phyloP scores from a whole-genome alignment of 495 filamentous ascomycete species.

The Daldinia bambusicola region DNA sequence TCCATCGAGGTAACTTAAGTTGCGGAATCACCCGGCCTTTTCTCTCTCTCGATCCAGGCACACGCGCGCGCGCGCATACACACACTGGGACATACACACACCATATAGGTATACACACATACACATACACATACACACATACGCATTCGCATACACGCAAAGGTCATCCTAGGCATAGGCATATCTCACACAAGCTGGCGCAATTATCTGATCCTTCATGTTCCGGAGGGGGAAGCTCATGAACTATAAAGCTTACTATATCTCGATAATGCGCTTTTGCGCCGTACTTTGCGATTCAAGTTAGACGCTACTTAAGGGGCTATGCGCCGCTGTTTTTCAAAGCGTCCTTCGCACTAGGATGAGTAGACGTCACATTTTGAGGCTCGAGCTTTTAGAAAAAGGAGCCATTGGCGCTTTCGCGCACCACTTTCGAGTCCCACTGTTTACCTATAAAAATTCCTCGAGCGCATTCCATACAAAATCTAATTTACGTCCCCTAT shows the following conservation, averaged over 20 bases:
- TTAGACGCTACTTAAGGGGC: conserved; percentile 28
- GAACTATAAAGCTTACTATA: conserved; percentile 28
- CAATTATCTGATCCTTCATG: conserved; percentile 40
- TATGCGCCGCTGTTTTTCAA: conserved; percentile 35
- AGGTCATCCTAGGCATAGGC: too few relatives aligned
- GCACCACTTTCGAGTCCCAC: conserved; percentile 26
- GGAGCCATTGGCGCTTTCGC: conserved; percentile 34
- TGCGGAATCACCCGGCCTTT: conserved; percentile 46
- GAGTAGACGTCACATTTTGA: conserved; percentile 29
- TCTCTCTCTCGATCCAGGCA: conserved; percentile 31
- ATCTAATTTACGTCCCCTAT: conserved; percentile 10
- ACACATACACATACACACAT: too few relatives aligned
- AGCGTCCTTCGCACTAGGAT: conserved; percentile 19
- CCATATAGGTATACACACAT: conserved; percentile 12
- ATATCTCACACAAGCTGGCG: conserved; percentile 28
- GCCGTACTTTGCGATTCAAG: conserved; percentile 33
- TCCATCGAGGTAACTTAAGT: conserved; percentile 11
- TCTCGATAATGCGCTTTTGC: conserved; percentile 30
- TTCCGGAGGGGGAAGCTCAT: conserved; percentile 25
- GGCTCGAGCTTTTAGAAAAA: conserved; percentile 24
- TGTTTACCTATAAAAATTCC: not conserved
- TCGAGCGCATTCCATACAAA: conserved; percentile 34
- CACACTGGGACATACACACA: not conserved
- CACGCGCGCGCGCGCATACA: conserved; percentile 14
- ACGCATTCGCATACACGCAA: too few relatives aligned